phyloP scores from a whole-genome alignment of 2,329 filamentous ascomycete genomes.

The Fusarium chaquense region DNA sequence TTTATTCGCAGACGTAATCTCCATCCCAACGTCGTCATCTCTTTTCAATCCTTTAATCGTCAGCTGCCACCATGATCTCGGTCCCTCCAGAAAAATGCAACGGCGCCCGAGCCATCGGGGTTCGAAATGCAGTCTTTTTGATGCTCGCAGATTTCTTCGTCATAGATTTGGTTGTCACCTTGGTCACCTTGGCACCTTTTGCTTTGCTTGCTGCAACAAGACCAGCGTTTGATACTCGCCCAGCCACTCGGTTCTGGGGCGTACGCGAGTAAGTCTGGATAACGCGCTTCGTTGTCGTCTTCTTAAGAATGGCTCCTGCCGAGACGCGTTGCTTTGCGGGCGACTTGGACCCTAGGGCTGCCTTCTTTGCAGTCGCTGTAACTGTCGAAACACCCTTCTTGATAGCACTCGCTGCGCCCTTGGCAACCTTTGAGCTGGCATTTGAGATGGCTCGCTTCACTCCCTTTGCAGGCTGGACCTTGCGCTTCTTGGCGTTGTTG shows the following conservation, averaged over 20 bases:
- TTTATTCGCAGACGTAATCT: conserved; percentile 27
- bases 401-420: conserved; percentile 53
- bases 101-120: conserved; percentile 36
- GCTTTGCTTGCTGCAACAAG: conserved; percentile 30
- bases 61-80: conserved; percentile 42
- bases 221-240: conserved; percentile 39
- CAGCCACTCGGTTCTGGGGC: conserved; percentile 42
- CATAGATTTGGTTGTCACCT: conserved; percentile 32
- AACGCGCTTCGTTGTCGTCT: conserved; percentile 47
- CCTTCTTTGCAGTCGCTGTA: conserved; percentile 48
- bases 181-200: conserved; percentile 26
- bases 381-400: conserved; percentile 54
- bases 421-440: conserved; percentile 53
- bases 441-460: conserved; percentile 53
- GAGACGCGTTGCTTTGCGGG: conserved; percentile 46
- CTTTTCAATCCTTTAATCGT: conserved; percentile 20
- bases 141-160: conserved; percentile 33
- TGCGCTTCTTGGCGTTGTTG: conserved; percentile 64
- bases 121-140: conserved; percentile 23
- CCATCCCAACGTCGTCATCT: conserved; percentile 20
- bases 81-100: conserved; percentile 37
- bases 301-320: conserved; percentile 47
- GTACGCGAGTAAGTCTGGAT: conserved; percentile 49
- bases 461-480: conserved; percentile 51
- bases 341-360: conserved; percentile 42